These are phyloP conservation scores for Apiospora sp. DNA, from an alignment of 2,329 filamentous ascomycete species.

Conservation along the genomic window DNA sequence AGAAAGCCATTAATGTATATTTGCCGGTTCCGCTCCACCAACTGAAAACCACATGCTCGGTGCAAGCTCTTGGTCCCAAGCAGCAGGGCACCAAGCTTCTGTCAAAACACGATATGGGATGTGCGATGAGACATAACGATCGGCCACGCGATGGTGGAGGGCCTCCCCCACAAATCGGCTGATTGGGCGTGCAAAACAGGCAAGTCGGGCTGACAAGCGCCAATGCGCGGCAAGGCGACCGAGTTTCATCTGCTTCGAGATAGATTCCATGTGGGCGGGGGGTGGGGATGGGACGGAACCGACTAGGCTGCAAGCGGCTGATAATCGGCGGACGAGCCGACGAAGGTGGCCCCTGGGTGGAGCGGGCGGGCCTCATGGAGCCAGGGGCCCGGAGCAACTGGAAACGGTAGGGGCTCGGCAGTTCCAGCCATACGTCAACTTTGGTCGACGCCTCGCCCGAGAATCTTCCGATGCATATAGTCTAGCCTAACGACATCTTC, in stretches of 20 bases:
- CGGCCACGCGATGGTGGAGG: slow-evolving; percentile 1
- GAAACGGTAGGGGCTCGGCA: slow-evolving; percentile 18
- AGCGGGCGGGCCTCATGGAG: background rate
- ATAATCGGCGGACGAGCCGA: background rate
- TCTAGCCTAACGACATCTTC: background rate
- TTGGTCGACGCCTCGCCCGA: background rate
- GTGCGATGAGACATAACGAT: background rate
- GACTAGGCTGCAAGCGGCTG: background rate
- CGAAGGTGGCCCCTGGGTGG: background rate
- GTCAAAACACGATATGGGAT: background rate
- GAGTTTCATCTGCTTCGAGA: slow-evolving; percentile 2
- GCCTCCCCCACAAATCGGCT: background rate
- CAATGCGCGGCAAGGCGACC: background rate
- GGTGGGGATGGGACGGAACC: background rate
- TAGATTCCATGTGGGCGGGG: slow-evolving; percentile 2
- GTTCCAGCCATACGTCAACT: background rate
- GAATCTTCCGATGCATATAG: background rate
- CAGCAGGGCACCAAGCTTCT: background rate
- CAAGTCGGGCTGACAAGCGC: background rate
- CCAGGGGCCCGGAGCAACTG: background rate
- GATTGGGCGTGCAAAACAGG: background rate
- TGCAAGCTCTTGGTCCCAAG: background rate
- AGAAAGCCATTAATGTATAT: background rate
- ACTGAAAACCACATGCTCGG: background rate
- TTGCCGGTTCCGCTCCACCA: background rate